phyloP scores from a whole-genome alignment of 495 filamentous ascomycete genomes.

The Xylaria scruposa region DNA sequence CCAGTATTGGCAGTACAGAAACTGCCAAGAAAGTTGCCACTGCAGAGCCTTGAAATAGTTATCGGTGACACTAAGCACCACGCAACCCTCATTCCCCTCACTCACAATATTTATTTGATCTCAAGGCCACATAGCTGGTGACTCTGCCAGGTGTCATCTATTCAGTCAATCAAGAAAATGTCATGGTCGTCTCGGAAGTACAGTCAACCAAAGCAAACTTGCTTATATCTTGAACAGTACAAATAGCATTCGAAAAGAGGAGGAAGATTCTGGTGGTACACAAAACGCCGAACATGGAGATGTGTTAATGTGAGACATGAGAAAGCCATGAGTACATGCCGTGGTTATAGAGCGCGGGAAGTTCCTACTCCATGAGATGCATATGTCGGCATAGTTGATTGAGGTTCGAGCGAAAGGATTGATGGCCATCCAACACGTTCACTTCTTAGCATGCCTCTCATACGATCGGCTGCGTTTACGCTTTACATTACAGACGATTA shows the following conservation, averaged over 20 bases:
- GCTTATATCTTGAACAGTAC: not conserved
- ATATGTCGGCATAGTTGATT: not conserved
- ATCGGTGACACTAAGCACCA: not conserved
- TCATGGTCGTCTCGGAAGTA: not conserved
- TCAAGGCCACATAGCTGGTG: not conserved
- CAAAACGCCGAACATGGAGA: slow-evolving; percentile 1
- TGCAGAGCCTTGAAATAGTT: slow-evolving; percentile 31
- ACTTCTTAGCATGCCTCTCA: not conserved
- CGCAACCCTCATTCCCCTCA: not conserved
- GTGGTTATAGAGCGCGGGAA: slow-evolving; percentile 6
- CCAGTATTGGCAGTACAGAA: slow-evolving; percentile 59
- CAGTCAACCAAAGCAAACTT: not conserved
- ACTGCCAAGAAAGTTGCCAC: slow-evolving; percentile 61
- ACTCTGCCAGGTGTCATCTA: not conserved
- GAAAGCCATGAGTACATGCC: slow-evolving; percentile 13
- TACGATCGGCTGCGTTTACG: not conserved
- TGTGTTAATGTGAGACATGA: slow-evolving; percentile 12
- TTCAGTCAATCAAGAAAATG: not conserved
- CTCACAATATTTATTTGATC: not conserved
- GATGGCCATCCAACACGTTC: not conserved
- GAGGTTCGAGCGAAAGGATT: not conserved
- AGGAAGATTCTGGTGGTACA: not conserved
- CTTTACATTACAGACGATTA: not conserved
- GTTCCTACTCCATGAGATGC: not conserved
- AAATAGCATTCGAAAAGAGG: slow-evolving; percentile 2